Evolutionary conservation across 2,329 filamentous ascomycete species (phyloP).

Genomic region (Trichoderma atrobrunneum): DNA sequence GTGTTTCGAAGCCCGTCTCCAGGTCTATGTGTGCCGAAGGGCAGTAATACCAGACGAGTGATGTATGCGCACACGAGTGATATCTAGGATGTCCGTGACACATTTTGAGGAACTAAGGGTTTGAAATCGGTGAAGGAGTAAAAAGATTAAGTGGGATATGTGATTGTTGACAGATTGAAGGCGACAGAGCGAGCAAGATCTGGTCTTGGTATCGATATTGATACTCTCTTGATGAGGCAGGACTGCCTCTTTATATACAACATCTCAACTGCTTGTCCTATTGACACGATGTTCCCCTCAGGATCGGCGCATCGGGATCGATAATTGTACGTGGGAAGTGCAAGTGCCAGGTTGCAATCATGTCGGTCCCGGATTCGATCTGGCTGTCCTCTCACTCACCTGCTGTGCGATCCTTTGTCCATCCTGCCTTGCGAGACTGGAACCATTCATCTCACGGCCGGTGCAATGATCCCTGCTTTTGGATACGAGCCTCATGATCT

Average conservation of each 20-base stretch:
- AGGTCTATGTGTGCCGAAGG: conserved; percentile 44
- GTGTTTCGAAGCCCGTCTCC: conserved; percentile 47
- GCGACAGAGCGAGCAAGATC: background rate
- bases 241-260: background rate
- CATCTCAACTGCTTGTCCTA: background rate
- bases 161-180: background rate
- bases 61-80: conserved; percentile 54
- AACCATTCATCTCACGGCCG: background rate
- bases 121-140: background rate
- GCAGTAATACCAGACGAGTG: conserved; percentile 55
- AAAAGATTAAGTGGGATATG: background rate
- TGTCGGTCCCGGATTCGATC: background rate
- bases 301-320: background rate
- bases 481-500: background rate
- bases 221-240: background rate
- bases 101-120: conserved; percentile 35
- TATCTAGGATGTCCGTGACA: conserved; percentile 53
- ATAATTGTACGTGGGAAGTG: background rate
- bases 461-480: background rate
- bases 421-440: background rate
- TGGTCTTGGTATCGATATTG: background rate
- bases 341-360: background rate
- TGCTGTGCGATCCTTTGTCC: background rate
- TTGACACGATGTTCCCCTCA: background rate
- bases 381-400: background rate